Percentiles rank a stretch among this genome's conserved stretches.
These are phyloP conservation scores for Truncatella angustata DNA, from an alignment of 2,329 filamentous ascomycete genomes.

Conservation along the genomic window DNA sequence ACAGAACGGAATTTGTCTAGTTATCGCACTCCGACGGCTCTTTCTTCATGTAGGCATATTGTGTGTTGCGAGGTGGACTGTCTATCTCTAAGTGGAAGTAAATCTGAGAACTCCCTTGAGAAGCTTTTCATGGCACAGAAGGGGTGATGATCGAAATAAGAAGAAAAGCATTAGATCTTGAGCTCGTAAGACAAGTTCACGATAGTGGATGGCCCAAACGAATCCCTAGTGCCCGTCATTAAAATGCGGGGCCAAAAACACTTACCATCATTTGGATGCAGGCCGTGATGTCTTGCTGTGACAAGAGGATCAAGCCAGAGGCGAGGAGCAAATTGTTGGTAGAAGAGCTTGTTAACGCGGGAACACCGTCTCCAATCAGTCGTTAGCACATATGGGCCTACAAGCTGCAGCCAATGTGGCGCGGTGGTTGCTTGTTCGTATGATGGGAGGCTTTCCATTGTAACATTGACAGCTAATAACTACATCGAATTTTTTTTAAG, in stretches of 20 bases:
- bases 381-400: constrained; percentile 41
- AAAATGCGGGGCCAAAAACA: no score
- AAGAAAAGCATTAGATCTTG: no score
- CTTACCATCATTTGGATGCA: constrained; percentile 46
- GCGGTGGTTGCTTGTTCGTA: constrained; percentile 49
- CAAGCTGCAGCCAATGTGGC: constrained; percentile 48
- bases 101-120: constrained; percentile 9
- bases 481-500: no score
- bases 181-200: no score
- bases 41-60: no score
- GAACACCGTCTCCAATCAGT: constrained; percentile 45
- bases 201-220: no score
- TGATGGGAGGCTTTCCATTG: constrained; percentile 46
- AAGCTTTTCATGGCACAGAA: no score
- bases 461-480: no score
- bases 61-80: no score
- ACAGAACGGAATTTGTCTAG: background rate
- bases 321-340: constrained; percentile 47
- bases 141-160: no score
- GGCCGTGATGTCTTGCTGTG: constrained; percentile 34
- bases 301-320: constrained; percentile 52
- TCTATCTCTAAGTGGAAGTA: no score
- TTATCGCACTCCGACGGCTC: background rate
- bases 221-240: no score
- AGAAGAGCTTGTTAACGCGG: constrained; percentile 46